A percentile compares a stretch with the other conserved stretches of the same genome.
Evolutionary conservation across 2,329 filamentous ascomycete species (phyloP).

Genomic region (Nothophoma quercina): DNA sequence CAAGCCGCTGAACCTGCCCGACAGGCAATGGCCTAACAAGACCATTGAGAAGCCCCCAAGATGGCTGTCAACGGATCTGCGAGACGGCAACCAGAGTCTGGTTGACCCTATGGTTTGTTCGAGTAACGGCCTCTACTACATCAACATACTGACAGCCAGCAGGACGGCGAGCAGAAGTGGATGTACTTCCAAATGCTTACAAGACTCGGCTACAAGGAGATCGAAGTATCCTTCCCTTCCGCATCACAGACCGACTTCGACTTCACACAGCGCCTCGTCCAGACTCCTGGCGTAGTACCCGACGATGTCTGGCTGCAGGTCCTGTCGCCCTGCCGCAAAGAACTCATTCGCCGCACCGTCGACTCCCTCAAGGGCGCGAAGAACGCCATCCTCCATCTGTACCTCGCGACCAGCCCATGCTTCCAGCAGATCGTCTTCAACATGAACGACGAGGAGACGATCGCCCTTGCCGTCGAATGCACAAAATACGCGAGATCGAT

Average conservation of each 20-base stretch:
- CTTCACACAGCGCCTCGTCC: constrained; percentile 86
- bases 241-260: constrained; percentile 96
- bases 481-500: constrained; percentile 86
- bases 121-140: not conserved
- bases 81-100: constrained; percentile 94
- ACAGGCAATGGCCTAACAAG: constrained; percentile 85
- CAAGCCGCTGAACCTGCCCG: constrained; percentile 69
- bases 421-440: constrained; percentile 92
- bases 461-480: constrained; percentile 84
- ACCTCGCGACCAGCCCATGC: constrained; percentile 94
- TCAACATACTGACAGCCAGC: constrained; percentile 16
- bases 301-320: constrained; percentile 94
- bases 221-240: constrained; percentile 94
- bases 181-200: constrained; percentile 93
- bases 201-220: constrained; percentile 95
- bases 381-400: constrained; percentile 94
- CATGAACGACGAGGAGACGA: constrained; percentile 80
- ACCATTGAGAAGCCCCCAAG: constrained; percentile 83
- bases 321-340: constrained; percentile 87
- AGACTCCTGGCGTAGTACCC: constrained; percentile 82
- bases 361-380: constrained; percentile 88
- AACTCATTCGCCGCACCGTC: constrained; percentile 88
- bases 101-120: constrained; percentile 84
- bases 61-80: constrained; percentile 87
- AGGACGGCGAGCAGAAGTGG: constrained; percentile 96